phyloP scores from a whole-genome alignment of 495 filamentous ascomycete species.

The Parmelia sp. region DNA sequence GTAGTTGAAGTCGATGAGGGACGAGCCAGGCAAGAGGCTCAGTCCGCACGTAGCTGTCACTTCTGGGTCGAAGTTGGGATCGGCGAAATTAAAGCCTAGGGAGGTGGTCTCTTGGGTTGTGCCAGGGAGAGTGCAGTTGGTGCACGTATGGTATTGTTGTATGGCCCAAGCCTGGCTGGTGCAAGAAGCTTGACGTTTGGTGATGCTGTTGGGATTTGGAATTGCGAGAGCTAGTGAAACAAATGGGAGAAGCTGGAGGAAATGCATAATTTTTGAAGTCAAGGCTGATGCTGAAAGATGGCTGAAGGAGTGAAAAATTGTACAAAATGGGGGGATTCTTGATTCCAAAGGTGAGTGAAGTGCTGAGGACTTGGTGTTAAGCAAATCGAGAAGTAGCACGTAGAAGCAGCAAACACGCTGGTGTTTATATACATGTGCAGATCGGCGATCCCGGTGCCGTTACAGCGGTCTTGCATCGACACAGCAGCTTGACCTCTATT shows the following conservation, averaged over 20 bases:
- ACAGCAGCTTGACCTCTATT: background rate
- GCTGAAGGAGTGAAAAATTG: no score
- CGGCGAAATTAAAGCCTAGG: background rate
- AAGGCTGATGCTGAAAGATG: background rate
- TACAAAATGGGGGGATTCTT: no score
- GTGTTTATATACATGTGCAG: background rate
- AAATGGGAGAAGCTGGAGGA: constrained; percentile 12
- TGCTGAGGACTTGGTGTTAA: background rate
- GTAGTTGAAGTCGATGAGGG: background rate
- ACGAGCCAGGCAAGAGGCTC: background rate
- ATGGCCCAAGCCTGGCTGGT: constrained; percentile 12
- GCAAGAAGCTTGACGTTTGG: constrained; percentile 10
- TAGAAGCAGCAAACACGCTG: background rate
- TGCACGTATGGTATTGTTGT: constrained; percentile 6
- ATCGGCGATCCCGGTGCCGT: background rate
- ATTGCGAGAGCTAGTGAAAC: constrained; percentile 11
- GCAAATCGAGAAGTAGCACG: background rate
- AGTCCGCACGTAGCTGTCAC: background rate
- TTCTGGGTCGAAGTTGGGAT: constrained; percentile 5
- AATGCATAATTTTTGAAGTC: background rate
- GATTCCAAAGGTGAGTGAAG: background rate
- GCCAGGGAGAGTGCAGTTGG: background rate
- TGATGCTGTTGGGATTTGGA: background rate
- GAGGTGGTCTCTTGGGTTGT: background rate
- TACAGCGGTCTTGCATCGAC: background rate